phyloP scores from a whole-genome alignment of 2,329 filamentous ascomycete species.

The Allantophomopsis lycopodina region DNA sequence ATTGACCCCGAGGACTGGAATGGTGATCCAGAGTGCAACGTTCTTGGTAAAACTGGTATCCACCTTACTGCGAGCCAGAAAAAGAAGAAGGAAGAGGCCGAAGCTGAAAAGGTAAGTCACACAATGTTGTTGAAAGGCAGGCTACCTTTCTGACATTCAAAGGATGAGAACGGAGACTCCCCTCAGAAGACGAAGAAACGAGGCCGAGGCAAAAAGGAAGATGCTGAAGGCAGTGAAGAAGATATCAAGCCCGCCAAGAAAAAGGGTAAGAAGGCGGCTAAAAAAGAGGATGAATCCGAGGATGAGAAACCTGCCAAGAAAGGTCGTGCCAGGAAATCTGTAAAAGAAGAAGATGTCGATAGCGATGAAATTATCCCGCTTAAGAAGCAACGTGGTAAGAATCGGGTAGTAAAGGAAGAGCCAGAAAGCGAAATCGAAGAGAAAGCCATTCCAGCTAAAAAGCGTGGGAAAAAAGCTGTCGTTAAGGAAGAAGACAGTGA shows the following conservation, averaged over 20 bases:
- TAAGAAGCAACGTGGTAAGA: slow-evolving; percentile 19
- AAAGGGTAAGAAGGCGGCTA: slow-evolving; percentile 14
- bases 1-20: slow-evolving; percentile 81
- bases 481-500: slow-evolving; percentile 6
- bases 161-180: slow-evolving; percentile 1
- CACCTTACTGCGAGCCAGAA: slow-evolving; percentile 10
- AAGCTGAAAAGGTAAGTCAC: neutral
- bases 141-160: neutral
- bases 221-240: slow-evolving; percentile 1
- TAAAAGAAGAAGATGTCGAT: slow-evolving; percentile 16
- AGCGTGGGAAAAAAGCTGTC: slow-evolving; percentile 7
- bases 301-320: slow-evolving; percentile 14
- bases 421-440: slow-evolving; percentile 4
- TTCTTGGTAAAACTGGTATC: slow-evolving; percentile 14
- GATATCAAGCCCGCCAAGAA: slow-evolving; percentile 16
- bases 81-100: slow-evolving; percentile 1
- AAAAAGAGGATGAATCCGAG: slow-evolving; percentile 17
- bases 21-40: slow-evolving; percentile 30
- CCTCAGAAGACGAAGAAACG: slow-evolving; percentile 23
- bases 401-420: slow-evolving; percentile 11
- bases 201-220: slow-evolving; percentile 11
- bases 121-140: neutral
- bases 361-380: slow-evolving; percentile 11
- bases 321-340: slow-evolving; percentile 12
- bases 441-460: slow-evolving; percentile 10